Evolutionary conservation across 2,329 filamentous ascomycete species (phyloP), one percentile per base, ranked within the genome.

Genomic region (Periconia sp.): DNA sequence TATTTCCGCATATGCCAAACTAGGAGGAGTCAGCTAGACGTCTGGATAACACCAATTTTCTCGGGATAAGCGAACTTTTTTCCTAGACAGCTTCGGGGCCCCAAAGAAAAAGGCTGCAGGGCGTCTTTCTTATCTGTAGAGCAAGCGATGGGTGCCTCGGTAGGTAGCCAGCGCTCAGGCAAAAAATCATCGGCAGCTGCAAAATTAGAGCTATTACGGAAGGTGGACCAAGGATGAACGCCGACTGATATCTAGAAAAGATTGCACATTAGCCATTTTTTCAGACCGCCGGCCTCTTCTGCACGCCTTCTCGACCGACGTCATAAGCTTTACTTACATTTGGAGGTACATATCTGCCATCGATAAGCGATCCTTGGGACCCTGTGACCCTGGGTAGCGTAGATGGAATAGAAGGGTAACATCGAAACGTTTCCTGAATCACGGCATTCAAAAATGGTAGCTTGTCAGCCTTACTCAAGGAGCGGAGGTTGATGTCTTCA

Each of bases 161-260:
- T n/a, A 2, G 55, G 53, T 13, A 57, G 45, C 56, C 56, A 59
- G 19, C 56, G 47, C 40, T 59, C 56, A 1, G 56, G 56, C 10
- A 50, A 27, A 20, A 56, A 58, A 9, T 41, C 19, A 23, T 44
- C 41, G 6, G 41, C 41, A 44, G 41, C 41, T n/a, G 13, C 15
- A 18, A 44, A 44, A 23, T 44, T 44, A 14, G 41, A 18, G 41
- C n/a, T 44, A 44, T 6, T 23, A 20, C 41, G 41, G 20, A 7
- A 17, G 7, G 41, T 19, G 6, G 41, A 44, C 41, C 41, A 44
- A 18, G n/a, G 41, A 23, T 44, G 41, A 19, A 44, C 41, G n/a
- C 41, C 41, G 6, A 44, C 41, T 18, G 41, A 44, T 14, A 19
- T 44, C 41, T 44, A 43, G 20, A 20, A 18, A 5, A 44, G 18